Conservation (phyloP, 73 alveolate species). For the Blepharisma stoltei region DNA sequence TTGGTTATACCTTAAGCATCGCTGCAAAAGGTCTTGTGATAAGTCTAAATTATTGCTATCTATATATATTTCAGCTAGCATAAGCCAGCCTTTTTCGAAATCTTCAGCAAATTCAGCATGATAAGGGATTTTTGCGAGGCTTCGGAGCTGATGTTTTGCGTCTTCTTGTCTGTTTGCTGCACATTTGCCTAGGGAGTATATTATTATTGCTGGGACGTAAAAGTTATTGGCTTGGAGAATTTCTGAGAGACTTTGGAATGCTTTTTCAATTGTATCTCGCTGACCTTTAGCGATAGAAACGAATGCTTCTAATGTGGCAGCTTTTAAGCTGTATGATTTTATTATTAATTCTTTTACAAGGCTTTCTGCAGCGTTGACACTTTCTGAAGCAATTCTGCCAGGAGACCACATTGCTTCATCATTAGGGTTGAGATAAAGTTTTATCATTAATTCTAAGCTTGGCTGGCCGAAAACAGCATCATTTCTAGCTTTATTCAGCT, state of each 20-base stretch:
- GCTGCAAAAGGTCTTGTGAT: slow-evolving; percentile 75
- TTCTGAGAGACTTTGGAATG: slow-evolving; percentile 61
- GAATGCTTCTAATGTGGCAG: slow-evolving; percentile 76
- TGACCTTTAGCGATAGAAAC: slow-evolving; percentile 73
- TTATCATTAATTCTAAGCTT: slow-evolving; percentile 88
- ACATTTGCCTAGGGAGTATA: slow-evolving; percentile 80
- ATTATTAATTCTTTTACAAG: slow-evolving; percentile 21
- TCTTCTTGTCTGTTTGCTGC: slow-evolving; percentile 77
- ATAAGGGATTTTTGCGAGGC: slow-evolving; percentile 35
- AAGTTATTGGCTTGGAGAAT: slow-evolving; percentile 69
- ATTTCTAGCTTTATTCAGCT: slow-evolving; percentile 86
- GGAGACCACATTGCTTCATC: slow-evolving; percentile 23
- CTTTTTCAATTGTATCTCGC: slow-evolving; percentile 70
- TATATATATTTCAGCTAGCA: slow-evolving; percentile 88
- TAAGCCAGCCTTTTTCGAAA: slow-evolving; percentile 92
- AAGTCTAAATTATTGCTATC: slow-evolving; percentile 73
- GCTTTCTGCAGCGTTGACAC: slow-evolving; percentile 70
- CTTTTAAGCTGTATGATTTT: slow-evolving; percentile 63
- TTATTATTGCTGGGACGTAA: slow-evolving; percentile 90
- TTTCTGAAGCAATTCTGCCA: slow-evolving; percentile 43
- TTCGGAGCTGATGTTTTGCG: slow-evolving; percentile 55
- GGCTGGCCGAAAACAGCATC: slow-evolving; percentile 87
- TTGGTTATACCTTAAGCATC: slow-evolving; percentile 64
- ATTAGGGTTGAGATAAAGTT: slow-evolving; percentile 80
- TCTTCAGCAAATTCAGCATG: slow-evolving; percentile 79